A percentile compares a stretch with the other conserved stretches of the same genome.
These are phyloP conservation scores for Musa balbisiana DNA, from an alignment of 202 grass and related monocot genomes.

Conservation along the genomic window DNA sequence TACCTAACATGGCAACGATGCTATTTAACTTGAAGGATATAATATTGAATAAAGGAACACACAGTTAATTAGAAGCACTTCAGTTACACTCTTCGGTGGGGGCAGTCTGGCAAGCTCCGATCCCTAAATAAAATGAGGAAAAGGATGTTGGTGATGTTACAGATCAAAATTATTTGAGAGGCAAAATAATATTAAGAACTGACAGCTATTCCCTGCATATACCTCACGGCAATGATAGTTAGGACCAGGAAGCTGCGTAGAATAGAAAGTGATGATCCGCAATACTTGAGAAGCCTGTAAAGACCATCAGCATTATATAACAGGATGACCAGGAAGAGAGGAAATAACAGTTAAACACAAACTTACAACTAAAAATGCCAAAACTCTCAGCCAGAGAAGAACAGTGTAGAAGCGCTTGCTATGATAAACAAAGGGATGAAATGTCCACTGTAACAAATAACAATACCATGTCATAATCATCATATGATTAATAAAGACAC, in stretches of 20 bases:
- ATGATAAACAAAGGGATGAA: slow-evolving; percentile 93
- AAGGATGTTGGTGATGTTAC: neutral
- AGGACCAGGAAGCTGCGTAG: slow-evolving; percentile 93
- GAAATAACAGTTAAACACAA: slow-evolving; percentile 16
- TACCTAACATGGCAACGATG: neutral
- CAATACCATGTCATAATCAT: slow-evolving; percentile 1
- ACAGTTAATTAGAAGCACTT: slow-evolving; percentile 94
- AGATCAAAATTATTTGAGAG: neutral
- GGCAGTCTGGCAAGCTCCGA: slow-evolving; percentile 64
- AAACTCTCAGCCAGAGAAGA: slow-evolving; percentile 81
- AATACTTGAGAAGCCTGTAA: slow-evolving; percentile 77
- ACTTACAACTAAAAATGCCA: slow-evolving; percentile 97
- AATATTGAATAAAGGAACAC: slow-evolving; percentile 9
- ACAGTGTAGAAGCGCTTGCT: slow-evolving; percentile 92
- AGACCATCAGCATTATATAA: slow-evolving; percentile 11
- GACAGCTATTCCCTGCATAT: neutral
- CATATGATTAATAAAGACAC: slow-evolving; percentile 14
- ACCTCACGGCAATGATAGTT: slow-evolving; percentile 98
- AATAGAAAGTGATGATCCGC: slow-evolving; percentile 86
- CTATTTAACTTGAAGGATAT: neutral
- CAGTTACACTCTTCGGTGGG: slow-evolving; percentile 57
- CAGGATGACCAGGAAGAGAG: slow-evolving; percentile 14
- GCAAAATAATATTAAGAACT: neutral
- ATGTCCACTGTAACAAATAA: slow-evolving; percentile 66
- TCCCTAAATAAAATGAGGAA: slow-evolving; percentile 38